A percentile compares a stretch with the other conserved stretches of the same genome.
Conservation (phyloP, 192 early-diverging fungal genomes). For the Dispira simplex region DNA sequence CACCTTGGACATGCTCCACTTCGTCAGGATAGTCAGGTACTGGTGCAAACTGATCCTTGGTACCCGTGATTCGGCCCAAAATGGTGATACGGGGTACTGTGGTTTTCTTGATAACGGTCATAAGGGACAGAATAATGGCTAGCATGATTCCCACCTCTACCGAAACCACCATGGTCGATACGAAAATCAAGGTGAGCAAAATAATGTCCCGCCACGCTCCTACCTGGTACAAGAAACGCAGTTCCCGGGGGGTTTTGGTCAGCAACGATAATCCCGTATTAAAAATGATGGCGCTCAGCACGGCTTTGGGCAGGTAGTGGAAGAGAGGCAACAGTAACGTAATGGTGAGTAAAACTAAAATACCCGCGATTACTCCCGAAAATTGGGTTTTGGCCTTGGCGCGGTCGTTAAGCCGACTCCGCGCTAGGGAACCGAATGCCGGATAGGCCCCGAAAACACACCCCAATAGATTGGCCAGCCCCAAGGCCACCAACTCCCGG, state of each 20-base stretch:
- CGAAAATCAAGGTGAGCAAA: slow-evolving; percentile 73
- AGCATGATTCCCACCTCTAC: slow-evolving; percentile 88
- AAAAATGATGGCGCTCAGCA: slow-evolving; percentile 67
- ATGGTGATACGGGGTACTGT: slow-evolving; percentile 70
- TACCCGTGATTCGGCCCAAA: slow-evolving; percentile 40
- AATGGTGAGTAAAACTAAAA: slow-evolving; percentile 61
- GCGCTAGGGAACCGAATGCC: slow-evolving; percentile 80
- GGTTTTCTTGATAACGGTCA: slow-evolving; percentile 86
- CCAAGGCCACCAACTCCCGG: slow-evolving; percentile 91
- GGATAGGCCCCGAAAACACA: slow-evolving; percentile 62
- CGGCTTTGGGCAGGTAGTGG: slow-evolving; percentile 68
- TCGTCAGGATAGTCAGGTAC: slow-evolving; percentile 39
- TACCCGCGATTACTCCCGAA: slow-evolving; percentile 64
- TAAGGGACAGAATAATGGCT: slow-evolving; percentile 70
- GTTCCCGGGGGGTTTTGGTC: slow-evolving; percentile 53
- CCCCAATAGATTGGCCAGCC: slow-evolving; percentile 72
- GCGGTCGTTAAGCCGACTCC: slow-evolving; percentile 85
- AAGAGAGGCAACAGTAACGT: slow-evolving; percentile 72
- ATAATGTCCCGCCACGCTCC: slow-evolving; percentile 71
- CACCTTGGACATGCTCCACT: slow-evolving; percentile 67
- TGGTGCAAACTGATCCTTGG: slow-evolving; percentile 54
- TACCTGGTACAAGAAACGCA: slow-evolving; percentile 65
- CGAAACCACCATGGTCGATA: slow-evolving; percentile 77
- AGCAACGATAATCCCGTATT: slow-evolving; percentile 69
- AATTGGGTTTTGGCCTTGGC: slow-evolving; percentile 87